A percentile compares a stretch with the other conserved stretches of the same genome.
These are phyloP conservation scores for Ganoderma meredithae DNA, from an alignment of 1,284 basidiomycete genomes.

Conservation along the genomic window DNA sequence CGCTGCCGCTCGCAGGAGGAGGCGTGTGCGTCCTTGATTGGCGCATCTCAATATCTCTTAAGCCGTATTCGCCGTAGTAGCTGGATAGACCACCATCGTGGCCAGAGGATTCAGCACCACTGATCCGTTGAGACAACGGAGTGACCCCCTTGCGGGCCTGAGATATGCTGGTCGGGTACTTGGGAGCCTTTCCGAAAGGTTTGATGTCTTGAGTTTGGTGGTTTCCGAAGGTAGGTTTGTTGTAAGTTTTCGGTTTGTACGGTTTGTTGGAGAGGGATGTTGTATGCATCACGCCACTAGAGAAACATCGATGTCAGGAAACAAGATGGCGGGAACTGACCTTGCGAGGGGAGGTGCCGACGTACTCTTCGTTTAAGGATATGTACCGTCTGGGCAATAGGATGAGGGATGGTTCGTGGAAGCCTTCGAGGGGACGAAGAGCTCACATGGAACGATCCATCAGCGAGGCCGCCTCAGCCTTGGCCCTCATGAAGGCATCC, in stretches of 20 bases:
- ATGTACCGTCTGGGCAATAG: constrained; percentile 26
- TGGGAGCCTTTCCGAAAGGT: constrained; percentile 31
- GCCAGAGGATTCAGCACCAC: constrained; percentile 9
- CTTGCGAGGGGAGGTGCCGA: constrained; percentile 25
- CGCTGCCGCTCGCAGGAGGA: constrained; percentile 19
- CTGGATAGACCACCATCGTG: constrained; percentile 18
- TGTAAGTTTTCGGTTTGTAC: constrained; percentile 31
- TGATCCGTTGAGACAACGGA: constrained; percentile 28
- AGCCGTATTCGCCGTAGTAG: constrained; percentile 13
- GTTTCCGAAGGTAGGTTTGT: constrained; percentile 16
- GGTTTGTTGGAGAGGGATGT: constrained; percentile 30
- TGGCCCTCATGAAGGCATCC: constrained; percentile 27
- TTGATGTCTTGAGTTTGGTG: constrained; percentile 17
- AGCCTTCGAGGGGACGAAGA: neutral
- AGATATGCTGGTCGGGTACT: constrained; percentile 26
- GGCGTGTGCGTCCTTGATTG: constrained; percentile 15
- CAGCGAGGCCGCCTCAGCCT: constrained; percentile 22
- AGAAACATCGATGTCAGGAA: constrained; percentile 11
- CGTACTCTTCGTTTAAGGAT: constrained; percentile 35
- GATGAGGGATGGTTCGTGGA: constrained; percentile 2
- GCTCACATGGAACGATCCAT: constrained; percentile 30
- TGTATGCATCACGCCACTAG: constrained; percentile 31
- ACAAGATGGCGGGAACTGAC: constrained; percentile 26
- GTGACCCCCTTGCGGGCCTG: constrained; percentile 28
- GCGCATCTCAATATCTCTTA: constrained; percentile 27